Percentiles rank a stretch among this genome's conserved stretches.
These are phyloP conservation scores for Annulohypoxylon nitens DNA, from an alignment of 495 filamentous ascomycete genomes.

Conservation along the genomic window DNA sequence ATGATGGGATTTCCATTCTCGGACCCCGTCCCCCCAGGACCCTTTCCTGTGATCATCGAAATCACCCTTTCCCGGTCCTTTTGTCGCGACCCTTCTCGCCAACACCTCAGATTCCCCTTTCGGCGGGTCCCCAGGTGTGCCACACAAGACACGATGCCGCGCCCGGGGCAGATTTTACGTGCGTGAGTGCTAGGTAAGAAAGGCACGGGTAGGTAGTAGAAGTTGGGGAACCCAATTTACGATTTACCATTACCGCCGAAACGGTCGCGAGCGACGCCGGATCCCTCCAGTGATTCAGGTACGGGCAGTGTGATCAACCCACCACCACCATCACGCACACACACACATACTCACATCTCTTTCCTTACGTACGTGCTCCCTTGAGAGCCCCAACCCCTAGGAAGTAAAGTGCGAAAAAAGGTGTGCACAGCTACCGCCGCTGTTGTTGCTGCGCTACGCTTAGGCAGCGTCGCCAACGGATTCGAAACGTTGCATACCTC, in stretches of 20 bases:
- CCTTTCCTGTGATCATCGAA: slow-evolving; percentile 22
- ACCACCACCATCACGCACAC: slow-evolving; percentile 1
- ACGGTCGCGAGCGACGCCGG: slow-evolving; percentile 11
- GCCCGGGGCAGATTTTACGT: slow-evolving; percentile 12
- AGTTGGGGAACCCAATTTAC: slow-evolving; percentile 27
- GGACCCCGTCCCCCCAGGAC: neutral
- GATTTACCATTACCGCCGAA: slow-evolving; percentile 21
- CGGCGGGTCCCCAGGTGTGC: slow-evolving; percentile 29
- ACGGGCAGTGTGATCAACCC: slow-evolving; percentile 41
- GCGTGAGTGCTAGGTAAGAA: neutral
- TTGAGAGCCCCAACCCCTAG: slow-evolving; percentile 23
- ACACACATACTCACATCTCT: neutral
- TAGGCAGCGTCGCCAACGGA: slow-evolving; percentile 8
- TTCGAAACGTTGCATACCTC: slow-evolving; percentile 45
- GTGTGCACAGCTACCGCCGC: no score
- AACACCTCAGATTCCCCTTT: slow-evolving; percentile 39
- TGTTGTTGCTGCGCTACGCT: slow-evolving; percentile 3
- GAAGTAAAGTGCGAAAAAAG: neutral
- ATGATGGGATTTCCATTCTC: slow-evolving; percentile 42
- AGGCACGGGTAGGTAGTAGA: neutral
- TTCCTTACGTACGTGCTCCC: slow-evolving; percentile 1
- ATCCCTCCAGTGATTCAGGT: slow-evolving; percentile 45
- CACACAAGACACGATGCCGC: slow-evolving; percentile 45
- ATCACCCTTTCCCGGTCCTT: slow-evolving; percentile 20
- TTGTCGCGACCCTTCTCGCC: slow-evolving; percentile 19